Evolutionary conservation across 2,329 filamentous ascomycete species (phyloP), one percentile per base, ranked within the genome.

Genomic region (Acrocalymma vagum): DNA sequence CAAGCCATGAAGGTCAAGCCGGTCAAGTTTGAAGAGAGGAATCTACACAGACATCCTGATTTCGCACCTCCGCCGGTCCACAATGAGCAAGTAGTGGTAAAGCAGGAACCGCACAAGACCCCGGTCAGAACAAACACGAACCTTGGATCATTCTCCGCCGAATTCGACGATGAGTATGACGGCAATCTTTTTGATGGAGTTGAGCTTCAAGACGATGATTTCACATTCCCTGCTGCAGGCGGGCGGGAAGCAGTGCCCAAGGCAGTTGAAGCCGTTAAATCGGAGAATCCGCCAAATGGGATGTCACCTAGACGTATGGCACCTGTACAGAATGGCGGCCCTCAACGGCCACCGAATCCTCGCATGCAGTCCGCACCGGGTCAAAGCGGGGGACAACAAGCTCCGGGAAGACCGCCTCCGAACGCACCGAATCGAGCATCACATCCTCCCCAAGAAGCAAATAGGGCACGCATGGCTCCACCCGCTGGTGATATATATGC

Each of bases 1-100:
- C 88, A 86, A 35, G 95, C 90, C 72, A 78, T 99, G 62, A 97
- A 95, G 76, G 82, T 85, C 11, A 79, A 81, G 41, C 88, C 90
- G 51, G 81, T 83, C 20, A 90, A 82, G 68, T 96, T 91, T 73
- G 84, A 93, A 54, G 84, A 88, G 48, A 79, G 81, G n/a, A 86
- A 86, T 26, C 77, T 97, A 24, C 86, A 96, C 70, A 83, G 93
- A 25, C 92, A 96, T 69, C 73, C 83, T 1, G 88, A 92, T 63
- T 95, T 81, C 65, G 80, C 73, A 11, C 77, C 78, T 5, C 64
- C 78, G 16, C 58, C 42, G 49, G 52, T 64, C 20, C 66, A 69
- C 20, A 71, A 65, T 31, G 65, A 60, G 38, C 63, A 58, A 32
- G 37, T 38, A 3, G 23, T 55, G 5, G 46, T 67, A 7, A 69